Evolutionary conservation across 305 asterid species (phyloP).

Genomic region (Galium porrigens): DNA sequence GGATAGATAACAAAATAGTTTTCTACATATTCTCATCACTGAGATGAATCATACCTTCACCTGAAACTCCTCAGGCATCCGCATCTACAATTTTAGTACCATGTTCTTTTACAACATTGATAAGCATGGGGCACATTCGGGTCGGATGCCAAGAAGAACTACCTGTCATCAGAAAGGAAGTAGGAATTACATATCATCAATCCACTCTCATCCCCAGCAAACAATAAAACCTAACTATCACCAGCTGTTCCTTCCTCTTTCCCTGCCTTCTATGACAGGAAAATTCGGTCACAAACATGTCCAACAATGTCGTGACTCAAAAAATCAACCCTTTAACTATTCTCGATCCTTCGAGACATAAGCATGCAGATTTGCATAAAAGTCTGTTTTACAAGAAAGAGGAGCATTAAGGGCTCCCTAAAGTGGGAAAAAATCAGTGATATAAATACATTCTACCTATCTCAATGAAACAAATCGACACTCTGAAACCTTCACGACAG

Average conservation of each 20-base stretch:
- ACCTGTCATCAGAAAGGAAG: constrained; percentile 58
- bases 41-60: constrained; percentile 40
- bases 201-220: constrained; percentile 19
- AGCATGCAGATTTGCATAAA: not conserved
- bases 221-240: constrained; percentile 17
- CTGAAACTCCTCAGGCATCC: constrained; percentile 51
- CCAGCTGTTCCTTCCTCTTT: not conserved
- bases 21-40: constrained; percentile 13
- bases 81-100: constrained; percentile 31
- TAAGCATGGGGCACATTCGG: constrained; percentile 62
- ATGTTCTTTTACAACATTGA: constrained; percentile 49
- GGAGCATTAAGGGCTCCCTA: not conserved
- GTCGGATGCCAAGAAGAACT: constrained; percentile 49
- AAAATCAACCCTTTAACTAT: not conserved
- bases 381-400: not conserved
- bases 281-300: not conserved
- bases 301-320: not conserved
- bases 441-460: not conserved
- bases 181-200: constrained; percentile 34
- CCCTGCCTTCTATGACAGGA: not conserved
- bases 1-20: constrained; percentile 8
- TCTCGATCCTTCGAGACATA: not conserved
- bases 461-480: not conserved
- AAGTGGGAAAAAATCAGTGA: not conserved
- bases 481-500: constrained; percentile 4